Percentiles rank a stretch among this genome's conserved stretches.
Conservation (phyloP, 768 basidiomycete genomes). For the Stropharia rugosoannulata region DNA sequence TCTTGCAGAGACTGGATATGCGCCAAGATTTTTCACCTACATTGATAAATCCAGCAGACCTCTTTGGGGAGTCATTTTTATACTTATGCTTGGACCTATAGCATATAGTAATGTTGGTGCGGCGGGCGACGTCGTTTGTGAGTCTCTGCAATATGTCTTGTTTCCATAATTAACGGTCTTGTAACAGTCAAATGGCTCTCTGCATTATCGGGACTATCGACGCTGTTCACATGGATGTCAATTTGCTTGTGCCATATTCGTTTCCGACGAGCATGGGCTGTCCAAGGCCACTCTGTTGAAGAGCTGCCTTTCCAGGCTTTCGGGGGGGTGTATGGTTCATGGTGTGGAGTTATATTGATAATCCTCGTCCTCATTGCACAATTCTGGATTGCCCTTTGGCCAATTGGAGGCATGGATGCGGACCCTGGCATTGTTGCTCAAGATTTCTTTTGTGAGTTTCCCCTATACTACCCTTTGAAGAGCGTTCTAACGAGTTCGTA, state of each 20-base stretch:
- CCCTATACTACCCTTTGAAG: neutral
- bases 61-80: constrained; percentile 36
- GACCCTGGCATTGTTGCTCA: constrained; percentile 26
- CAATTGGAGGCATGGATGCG: constrained; percentile 33
- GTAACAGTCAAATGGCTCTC: constrained; percentile 40
- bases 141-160: constrained; percentile 9
- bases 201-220: constrained; percentile 44
- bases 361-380: constrained; percentile 42
- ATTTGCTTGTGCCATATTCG: constrained; percentile 50
- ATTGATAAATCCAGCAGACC: constrained; percentile 49
- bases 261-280: constrained; percentile 42
- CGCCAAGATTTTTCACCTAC: constrained; percentile 42
- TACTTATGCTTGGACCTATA: constrained; percentile 36
- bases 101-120: constrained; percentile 38
- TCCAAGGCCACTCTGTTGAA: constrained; percentile 43
- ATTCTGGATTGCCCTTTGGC: constrained; percentile 45
- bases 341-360: constrained; percentile 42
- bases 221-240: constrained; percentile 44
- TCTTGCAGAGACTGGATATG: constrained; percentile 46
- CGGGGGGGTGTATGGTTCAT: constrained; percentile 44
- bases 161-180: neutral
- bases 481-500: neutral
- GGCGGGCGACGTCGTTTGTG: constrained; percentile 38
- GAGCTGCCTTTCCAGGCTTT: constrained; percentile 45
- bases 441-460: constrained; percentile 37